phyloP scores from a whole-genome alignment of 129 eudicot species.

The Flaveria trinervia region DNA sequence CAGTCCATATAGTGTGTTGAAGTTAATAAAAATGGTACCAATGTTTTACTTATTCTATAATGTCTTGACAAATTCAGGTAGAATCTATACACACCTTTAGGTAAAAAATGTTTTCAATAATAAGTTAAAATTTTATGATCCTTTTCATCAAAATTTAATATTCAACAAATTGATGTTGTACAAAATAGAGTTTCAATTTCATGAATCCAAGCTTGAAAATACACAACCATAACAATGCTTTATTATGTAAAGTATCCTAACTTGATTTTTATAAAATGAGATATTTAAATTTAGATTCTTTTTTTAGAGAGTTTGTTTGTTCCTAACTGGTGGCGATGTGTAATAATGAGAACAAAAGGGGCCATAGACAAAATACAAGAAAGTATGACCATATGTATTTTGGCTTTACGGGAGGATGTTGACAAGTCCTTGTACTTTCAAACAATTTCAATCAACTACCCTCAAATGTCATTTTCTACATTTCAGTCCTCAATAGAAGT shows the following conservation, averaged over 20 bases:
- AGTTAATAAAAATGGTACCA: neutral
- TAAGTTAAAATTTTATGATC: no score
- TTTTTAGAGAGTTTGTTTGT: conserved; percentile 19
- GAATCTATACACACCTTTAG: no score
- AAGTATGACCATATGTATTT: conserved; percentile 29
- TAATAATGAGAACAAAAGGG: conserved; percentile 37
- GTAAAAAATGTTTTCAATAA: no score
- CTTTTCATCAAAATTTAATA: neutral
- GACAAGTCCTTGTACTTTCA: conserved; percentile 43
- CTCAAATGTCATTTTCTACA: conserved; percentile 37
- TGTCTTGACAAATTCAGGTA: neutral
- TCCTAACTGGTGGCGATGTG: conserved; percentile 27
- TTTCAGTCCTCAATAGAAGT: conserved; percentile 23
- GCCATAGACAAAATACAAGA: conserved; percentile 22
- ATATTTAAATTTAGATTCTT: conserved; percentile 14
- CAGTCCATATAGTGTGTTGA: neutral
- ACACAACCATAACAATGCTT: neutral
- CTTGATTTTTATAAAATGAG: neutral
- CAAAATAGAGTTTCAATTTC: neutral
- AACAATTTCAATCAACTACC: conserved; percentile 27
- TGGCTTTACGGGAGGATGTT: conserved; percentile 37
- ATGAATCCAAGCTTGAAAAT: no score
- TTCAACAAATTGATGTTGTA: neutral
- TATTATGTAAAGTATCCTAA: neutral
- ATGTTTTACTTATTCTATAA: neutral